Percentiles rank a stretch among this genome's conserved stretches.
Conservation (phyloP, 75 land plant genomes). For the Sequoiadendron giganteum region DNA sequence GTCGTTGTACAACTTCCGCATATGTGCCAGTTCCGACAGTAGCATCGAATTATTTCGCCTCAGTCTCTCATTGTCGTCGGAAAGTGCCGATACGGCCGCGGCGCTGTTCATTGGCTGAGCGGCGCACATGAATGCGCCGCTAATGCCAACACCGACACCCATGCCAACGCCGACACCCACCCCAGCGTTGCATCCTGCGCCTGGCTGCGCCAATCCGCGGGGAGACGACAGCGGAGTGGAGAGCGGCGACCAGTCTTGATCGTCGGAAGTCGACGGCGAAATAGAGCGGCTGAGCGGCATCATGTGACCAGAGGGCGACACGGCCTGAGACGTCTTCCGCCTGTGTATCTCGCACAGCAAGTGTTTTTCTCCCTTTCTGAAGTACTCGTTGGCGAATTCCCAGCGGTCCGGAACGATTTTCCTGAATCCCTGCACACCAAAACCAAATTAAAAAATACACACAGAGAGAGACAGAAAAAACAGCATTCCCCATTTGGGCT, state of each 20-base stretch:
- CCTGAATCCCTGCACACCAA: slow-evolving; percentile 70
- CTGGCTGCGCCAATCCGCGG: background rate
- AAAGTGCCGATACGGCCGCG: slow-evolving; percentile 37
- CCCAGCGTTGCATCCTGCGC: background rate
- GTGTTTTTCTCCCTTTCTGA: slow-evolving; percentile 68
- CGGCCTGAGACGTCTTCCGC: slow-evolving; percentile 42
- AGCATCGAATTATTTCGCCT: slow-evolving; percentile 73
- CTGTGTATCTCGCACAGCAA: slow-evolving; percentile 91
- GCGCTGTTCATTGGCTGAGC: slow-evolving; percentile 18
- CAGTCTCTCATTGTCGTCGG: slow-evolving; percentile 92
- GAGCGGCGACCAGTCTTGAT: slow-evolving; percentile 32
- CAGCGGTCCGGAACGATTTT: slow-evolving; percentile 93
- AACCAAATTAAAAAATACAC: background rate
- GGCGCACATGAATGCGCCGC: slow-evolving; percentile 11
- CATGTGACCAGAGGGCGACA: background rate
- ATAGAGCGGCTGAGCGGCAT: slow-evolving; percentile 11
- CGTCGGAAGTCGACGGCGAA: slow-evolving; percentile 32
- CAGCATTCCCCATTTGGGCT: background rate
- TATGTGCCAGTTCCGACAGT: slow-evolving; percentile 78
- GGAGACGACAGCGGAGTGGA: slow-evolving; percentile 29
- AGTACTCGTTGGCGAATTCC: slow-evolving; percentile 97
- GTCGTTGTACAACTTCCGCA: slow-evolving; percentile 85
- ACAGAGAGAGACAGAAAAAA: background rate
- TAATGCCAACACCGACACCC: slow-evolving; percentile 11
- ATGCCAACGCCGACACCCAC: background rate